Conservation (phyloP, 495 filamentous ascomycete species). For the Lepraria neglecta region DNA sequence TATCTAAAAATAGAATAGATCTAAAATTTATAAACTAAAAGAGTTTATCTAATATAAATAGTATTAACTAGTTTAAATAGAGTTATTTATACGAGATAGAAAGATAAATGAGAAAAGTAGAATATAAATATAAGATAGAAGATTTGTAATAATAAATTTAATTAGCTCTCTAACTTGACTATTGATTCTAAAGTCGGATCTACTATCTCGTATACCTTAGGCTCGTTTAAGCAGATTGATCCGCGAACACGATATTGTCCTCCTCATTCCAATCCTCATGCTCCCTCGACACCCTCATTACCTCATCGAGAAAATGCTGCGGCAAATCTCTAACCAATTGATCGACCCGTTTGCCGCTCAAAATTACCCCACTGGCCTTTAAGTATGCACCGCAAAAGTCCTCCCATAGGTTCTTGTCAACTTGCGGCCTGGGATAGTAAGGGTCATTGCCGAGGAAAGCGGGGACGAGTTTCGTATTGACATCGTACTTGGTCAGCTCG, state of each 20-base stretch:
- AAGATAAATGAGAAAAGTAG: no score
- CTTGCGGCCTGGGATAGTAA: conserved; percentile 35
- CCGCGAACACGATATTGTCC: conserved; percentile 17
- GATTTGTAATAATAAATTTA: no score
- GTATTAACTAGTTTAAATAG: no score
- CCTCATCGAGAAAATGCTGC: conserved; percentile 18
- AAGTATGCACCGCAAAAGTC: conserved; percentile 29
- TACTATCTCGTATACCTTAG: no score
- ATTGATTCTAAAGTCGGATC: no score
- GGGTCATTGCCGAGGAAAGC: conserved; percentile 41
- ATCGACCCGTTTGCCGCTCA: neutral
- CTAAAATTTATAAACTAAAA: no score
- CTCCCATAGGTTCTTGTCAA: conserved; percentile 33
- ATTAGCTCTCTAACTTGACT: no score
- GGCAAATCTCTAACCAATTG: conserved; percentile 10
- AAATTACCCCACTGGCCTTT: conserved; percentile 17
- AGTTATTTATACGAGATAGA: no score
- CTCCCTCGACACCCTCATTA: conserved; percentile 11
- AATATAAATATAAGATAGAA: no score
- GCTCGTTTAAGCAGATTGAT: neutral
- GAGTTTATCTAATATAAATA: no score
- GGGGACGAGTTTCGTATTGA: conserved; percentile 32
- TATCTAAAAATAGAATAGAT: no score
- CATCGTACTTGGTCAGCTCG: conserved; percentile 31
- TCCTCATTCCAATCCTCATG: conserved; percentile 22